phyloP scores from a whole-genome alignment of 2,329 filamentous ascomycete genomes.

The Phyllosticta paracitricarpa region DNA sequence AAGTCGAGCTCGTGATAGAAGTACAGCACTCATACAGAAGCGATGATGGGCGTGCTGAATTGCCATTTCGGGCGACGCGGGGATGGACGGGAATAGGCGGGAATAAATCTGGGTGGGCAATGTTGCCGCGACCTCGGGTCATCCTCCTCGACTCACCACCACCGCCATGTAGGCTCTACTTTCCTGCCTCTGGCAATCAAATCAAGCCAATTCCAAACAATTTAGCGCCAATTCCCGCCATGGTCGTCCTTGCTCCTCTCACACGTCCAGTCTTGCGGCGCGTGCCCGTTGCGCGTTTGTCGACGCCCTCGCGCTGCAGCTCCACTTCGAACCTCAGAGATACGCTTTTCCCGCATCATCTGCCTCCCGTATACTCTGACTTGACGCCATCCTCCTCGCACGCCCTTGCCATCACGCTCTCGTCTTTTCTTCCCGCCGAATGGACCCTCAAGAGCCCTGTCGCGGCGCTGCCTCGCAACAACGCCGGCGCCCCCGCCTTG shows the following conservation, averaged over 20 bases:
- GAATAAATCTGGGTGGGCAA: neutral
- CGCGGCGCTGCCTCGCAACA: neutral
- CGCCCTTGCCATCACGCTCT: conserved; percentile 46
- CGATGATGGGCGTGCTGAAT: neutral
- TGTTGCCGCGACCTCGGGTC: neutral
- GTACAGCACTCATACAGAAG: neutral
- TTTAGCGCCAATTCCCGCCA: neutral
- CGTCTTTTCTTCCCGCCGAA: conserved; percentile 15
- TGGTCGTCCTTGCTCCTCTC: neutral
- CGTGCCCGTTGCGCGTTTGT: neutral
- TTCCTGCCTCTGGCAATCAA: neutral
- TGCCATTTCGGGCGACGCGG: neutral
- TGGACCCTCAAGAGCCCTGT: neutral
- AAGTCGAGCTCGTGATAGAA: conserved; percentile 8
- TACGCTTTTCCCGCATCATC: conserved; percentile 37
- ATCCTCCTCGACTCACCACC: neutral
- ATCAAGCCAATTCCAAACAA: neutral
- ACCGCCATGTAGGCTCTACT: neutral
- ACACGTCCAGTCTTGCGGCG: neutral
- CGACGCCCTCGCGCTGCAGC: neutral
- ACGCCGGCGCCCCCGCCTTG: conserved; percentile 1
- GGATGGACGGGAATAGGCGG: neutral
- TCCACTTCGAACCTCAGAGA: conserved; percentile 2
- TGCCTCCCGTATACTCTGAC: conserved; percentile 44
- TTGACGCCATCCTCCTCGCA: conserved; percentile 53